Percentiles rank a stretch among this genome's conserved stretches.
Conservation (phyloP, 1,284 basidiomycete genomes). For the Ceratobasidium sp. region DNA sequence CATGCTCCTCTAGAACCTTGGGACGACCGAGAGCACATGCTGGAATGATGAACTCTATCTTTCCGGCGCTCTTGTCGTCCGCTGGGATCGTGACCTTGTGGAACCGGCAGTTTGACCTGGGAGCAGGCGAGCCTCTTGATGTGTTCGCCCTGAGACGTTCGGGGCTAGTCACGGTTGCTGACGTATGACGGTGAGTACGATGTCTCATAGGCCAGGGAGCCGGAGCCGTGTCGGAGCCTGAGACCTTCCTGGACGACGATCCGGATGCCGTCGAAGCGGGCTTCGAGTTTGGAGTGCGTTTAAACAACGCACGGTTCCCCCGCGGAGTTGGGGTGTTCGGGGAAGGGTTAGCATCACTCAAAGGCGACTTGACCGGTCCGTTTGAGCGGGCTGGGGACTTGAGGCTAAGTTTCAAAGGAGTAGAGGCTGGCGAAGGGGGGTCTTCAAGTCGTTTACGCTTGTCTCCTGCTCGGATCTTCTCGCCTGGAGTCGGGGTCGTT, state of each 20-base stretch:
- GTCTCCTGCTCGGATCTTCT: conserved; percentile 4
- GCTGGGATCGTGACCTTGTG: conserved; percentile 45
- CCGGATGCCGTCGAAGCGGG: conserved; percentile 6
- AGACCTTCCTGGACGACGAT: not conserved
- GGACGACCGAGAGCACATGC: conserved; percentile 43
- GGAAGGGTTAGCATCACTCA: not conserved
- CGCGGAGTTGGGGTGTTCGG: conserved; percentile 10
- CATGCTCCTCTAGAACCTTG: conserved; percentile 43
- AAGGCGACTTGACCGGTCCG: not conserved
- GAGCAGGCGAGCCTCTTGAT: conserved; percentile 37
- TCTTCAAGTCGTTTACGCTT: conserved; percentile 32
- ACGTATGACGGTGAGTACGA: conserved; percentile 6
- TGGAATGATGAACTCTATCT: conserved; percentile 46
- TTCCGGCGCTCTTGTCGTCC: not conserved
- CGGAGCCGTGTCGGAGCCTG: conserved; percentile 13
- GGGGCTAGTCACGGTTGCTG: conserved; percentile 14
- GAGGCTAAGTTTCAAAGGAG: not conserved
- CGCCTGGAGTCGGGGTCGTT: conserved; percentile 16
- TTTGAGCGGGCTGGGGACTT: not conserved
- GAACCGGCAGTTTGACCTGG: conserved; percentile 48
- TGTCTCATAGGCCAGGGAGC: conserved; percentile 31
- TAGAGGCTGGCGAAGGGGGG: conserved; percentile 3
- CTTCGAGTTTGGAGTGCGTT: conserved; percentile 7
- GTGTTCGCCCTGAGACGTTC: not conserved
- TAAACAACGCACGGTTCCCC: conserved; percentile 1